Evolutionary conservation across 139 green algal species (phyloP), one percentile per base, ranked within the genome.

Genomic region (Closterium sp.): DNA sequence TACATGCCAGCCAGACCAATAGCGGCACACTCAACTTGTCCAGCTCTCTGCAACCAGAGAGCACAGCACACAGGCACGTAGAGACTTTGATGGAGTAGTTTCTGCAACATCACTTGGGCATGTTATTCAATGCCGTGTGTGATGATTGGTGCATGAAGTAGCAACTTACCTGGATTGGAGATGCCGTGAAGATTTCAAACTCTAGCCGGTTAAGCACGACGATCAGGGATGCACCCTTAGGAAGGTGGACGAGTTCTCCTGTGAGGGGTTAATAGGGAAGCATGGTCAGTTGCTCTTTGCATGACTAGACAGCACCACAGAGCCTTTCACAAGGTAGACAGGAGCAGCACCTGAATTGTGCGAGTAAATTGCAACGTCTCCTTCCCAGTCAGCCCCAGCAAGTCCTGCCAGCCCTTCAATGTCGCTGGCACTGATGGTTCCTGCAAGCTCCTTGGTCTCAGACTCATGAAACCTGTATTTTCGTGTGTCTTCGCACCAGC

Each of bases 391-490:
- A 10, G 23, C 21, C 33, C 28, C 83, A 31, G 89, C 69, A 28
- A 91, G n/a, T n/a, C 84, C 10, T 7, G 16, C 76, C 25, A 91
- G 89, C 34, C n/a, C 32, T 30, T 89, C 31, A 12, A 91, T 33
- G 35, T 91, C 89, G 34, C 8, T n/a, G 12, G 66, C 89, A 23
- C 23, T n/a, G 28, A 91, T 33, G 33, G n/a, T 69, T 33, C 89
- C 76, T 5, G 89, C 30, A 31, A 91, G 31, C 34, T 33, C 25
- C n/a, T 38, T n/a, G 7, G 89, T 16, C 69, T 34, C 84, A 12
- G 89, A 28, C 32, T 91, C 31, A 34, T 91, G 89, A 31, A 91
- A 30, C 84, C 4, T 43, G 31, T 91, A 90, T n/a, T 90, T 90
- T 9, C 34, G n/a, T 28, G n/a, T 28, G 34, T 34, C 81, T 38